phyloP scores from a whole-genome alignment of 164 flowering plant species.

The Stephania japonica region DNA sequence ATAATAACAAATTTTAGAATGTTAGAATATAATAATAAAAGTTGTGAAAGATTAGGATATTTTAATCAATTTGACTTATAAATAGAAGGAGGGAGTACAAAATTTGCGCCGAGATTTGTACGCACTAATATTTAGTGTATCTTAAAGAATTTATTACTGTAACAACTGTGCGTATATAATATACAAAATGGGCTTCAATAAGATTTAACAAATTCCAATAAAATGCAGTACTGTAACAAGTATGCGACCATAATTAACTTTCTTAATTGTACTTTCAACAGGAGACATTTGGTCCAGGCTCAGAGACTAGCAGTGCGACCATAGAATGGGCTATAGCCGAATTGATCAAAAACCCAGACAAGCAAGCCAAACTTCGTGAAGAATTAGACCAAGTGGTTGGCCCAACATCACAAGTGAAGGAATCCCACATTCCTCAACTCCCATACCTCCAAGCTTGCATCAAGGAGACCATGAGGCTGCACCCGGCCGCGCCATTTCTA shows the following conservation, averaged over 20 bases:
- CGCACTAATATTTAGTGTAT: too few relatives aligned
- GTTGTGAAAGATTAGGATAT: too few relatives aligned
- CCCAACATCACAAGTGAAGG: background rate
- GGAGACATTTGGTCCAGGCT: conserved; percentile 23
- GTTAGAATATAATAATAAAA: too few relatives aligned
- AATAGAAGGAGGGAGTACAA: too few relatives aligned
- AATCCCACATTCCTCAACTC: conserved; percentile 12
- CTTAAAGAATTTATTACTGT: too few relatives aligned
- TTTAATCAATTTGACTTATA: too few relatives aligned
- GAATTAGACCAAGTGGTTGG: conserved; percentile 15
- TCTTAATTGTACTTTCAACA: conserved; percentile 1
- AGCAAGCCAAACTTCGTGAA: conserved; percentile 11
- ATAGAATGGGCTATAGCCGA: conserved; percentile 24
- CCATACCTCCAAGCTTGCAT: conserved; percentile 22
- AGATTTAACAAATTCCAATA: too few relatives aligned
- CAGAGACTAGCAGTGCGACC: conserved; percentile 21
- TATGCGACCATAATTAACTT: background rate
- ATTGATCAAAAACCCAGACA: conserved; percentile 11
- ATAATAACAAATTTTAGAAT: too few relatives aligned
- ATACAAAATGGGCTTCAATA: too few relatives aligned
- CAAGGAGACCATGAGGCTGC: conserved; percentile 26
- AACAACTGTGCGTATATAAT: too few relatives aligned
- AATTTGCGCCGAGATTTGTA: too few relatives aligned
- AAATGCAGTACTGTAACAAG: too few relatives aligned
- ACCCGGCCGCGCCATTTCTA: conserved; percentile 26